phyloP scores from a whole-genome alignment of 225 moss, liverwort and hornwort genomes.

The Asterella californica region DNA sequence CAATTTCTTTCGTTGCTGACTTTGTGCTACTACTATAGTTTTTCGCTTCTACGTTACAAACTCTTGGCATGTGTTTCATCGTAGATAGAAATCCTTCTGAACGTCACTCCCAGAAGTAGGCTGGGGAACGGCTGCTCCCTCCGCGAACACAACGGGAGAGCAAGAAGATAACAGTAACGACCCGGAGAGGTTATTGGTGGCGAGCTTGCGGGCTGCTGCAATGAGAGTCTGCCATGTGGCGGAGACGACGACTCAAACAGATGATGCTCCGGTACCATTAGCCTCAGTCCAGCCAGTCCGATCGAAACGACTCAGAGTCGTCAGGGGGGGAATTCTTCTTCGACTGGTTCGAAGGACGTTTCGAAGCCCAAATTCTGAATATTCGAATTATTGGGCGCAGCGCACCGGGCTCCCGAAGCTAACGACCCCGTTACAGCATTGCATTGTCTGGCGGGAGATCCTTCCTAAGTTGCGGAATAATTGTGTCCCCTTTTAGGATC shows the following conservation, averaged over 20 bases:
- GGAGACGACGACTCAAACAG: not conserved
- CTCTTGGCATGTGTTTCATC: too few relatives aligned
- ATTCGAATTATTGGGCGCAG: not conserved
- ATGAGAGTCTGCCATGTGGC: constrained; percentile 6
- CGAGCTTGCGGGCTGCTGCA: not conserved
- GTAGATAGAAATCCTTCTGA: too few relatives aligned
- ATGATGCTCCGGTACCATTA: constrained; percentile 2
- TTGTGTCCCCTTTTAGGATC: not conserved
- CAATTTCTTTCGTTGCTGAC: too few relatives aligned
- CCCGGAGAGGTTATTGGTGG: constrained; percentile 2
- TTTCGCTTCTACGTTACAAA: too few relatives aligned
- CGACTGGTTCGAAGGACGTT: constrained; percentile 4
- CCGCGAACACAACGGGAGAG: not conserved
- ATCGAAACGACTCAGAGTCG: not conserved
- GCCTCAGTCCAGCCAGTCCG: not conserved
- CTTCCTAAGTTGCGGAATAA: not conserved
- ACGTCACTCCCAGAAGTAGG: too few relatives aligned
- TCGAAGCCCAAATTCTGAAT: constrained; percentile 2
- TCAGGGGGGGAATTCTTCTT: not conserved
- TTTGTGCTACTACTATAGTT: too few relatives aligned
- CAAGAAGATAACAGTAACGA: constrained; percentile 13
- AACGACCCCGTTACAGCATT: not conserved
- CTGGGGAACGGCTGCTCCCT: too few relatives aligned
- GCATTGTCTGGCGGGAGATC: not conserved
- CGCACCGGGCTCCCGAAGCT: constrained; percentile 1